These are phyloP conservation scores for Ochromonas danica DNA, from an alignment of 108 stramenopile genomes.

Conservation along the genomic window DNA sequence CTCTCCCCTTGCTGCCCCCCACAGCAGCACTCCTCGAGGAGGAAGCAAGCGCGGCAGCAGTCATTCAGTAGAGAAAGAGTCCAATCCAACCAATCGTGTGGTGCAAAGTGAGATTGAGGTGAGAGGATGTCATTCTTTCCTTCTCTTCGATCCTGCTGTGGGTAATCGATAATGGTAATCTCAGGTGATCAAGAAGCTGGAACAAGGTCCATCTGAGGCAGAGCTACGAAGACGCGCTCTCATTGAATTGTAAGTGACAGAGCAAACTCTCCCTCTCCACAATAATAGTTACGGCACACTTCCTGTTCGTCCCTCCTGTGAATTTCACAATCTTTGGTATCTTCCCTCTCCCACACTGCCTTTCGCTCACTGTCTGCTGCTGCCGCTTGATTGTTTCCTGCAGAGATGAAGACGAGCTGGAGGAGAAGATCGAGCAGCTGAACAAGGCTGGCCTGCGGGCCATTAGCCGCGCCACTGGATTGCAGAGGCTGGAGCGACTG, in stretches of 20 bases:
- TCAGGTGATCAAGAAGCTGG: background rate
- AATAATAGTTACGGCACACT: no score
- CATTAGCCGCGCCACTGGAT: background rate
- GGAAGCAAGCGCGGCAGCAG: background rate
- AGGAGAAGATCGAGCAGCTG: background rate
- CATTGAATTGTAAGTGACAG: constrained; percentile 11
- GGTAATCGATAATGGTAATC: background rate
- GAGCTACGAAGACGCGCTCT: background rate
- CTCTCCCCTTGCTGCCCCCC: no score
- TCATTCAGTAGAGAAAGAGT: background rate
- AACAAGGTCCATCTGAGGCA: constrained; percentile 1
- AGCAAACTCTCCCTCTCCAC: no score
- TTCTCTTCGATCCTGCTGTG: background rate
- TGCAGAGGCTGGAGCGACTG: background rate
- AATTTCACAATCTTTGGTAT: no score
- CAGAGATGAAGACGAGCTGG: constrained; percentile 4
- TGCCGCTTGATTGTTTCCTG: background rate
- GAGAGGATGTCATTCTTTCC: no score
- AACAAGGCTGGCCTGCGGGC: background rate
- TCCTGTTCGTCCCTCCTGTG: no score
- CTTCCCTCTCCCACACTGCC: background rate
- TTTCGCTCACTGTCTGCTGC: background rate
- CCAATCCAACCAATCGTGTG: background rate
- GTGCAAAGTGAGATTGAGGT: background rate
- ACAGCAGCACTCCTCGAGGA: no score